Base-by-base conservation (phyloP, 805 yeast species). In the Saccharomycopsis sp. region DNA sequence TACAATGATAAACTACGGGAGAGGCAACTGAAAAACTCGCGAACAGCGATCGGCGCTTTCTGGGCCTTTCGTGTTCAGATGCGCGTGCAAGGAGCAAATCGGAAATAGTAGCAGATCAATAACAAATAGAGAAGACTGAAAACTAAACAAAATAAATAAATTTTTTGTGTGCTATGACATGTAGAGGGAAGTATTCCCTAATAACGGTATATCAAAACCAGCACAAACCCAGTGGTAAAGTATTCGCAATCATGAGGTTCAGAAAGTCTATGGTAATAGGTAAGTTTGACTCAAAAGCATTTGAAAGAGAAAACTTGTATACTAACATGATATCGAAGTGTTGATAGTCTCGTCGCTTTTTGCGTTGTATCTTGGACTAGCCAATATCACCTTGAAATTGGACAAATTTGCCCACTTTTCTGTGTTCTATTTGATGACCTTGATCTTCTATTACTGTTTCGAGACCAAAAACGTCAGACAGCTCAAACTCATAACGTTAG, bases 391-490 rank as follows among this genome's bases (percentile, higher is more conserved):
- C 3, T 14, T 61, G 3, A 24, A 51, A 41, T 51, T 51, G 47
- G 63, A 61, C 40, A 61, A 61, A 51, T 57, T 61, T 46, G 51
- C 59, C 15, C 63, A 61, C 51, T 61, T 55, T 37, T 24, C 55
- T 12, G 58, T 59, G 12, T 61, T 61, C 34, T 60, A 41, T 23
- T 18, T 60, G 2, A 51, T 59, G 59, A 59, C 62, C 2, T 20
- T 56, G 15, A 23, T 60, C n/a, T 59, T 61, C 23, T 58, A 53
- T 37, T 51, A 55, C 29, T 59, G 61, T 24, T 54, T 59, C 29
- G 62, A 59, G 14, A 55, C 61, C 15, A 55, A 57, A 20, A 54
- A 57, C 24, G 21, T 21, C 12, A 50, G 34, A 9, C 57, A 59
- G 21, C 51, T 61, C 20, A 55, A 50, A 40, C 23, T 54, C 1